phyloP scores from a whole-genome alignment of 139 green algal genomes.

The Pleodorina starrii region DNA sequence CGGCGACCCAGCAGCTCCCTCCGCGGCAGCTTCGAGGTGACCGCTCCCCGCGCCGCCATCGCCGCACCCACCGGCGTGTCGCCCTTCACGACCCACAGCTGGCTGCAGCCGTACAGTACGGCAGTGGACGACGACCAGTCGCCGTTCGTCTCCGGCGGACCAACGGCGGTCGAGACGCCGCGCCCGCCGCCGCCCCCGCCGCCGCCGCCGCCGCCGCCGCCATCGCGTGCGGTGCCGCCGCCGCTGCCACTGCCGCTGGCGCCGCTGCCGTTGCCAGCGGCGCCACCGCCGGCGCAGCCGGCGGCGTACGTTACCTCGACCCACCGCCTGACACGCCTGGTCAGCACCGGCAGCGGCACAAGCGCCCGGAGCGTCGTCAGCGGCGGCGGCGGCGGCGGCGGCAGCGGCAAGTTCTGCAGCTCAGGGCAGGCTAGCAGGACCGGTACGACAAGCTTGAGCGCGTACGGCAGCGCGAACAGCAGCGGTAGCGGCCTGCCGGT shows the following conservation, averaged over 20 bases:
- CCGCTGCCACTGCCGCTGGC: neutral
- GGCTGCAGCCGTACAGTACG: neutral
- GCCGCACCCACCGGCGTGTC: no score
- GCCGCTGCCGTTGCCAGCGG: neutral
- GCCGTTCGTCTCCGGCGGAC: neutral
- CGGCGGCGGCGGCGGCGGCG: neutral
- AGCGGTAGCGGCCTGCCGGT: neutral
- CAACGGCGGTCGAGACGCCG: neutral
- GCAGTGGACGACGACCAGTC: neutral
- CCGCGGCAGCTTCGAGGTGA: neutral
- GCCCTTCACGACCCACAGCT: constrained; percentile 4
- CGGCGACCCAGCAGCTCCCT: neutral
- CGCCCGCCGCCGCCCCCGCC: neutral
- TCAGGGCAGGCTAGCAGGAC: neutral
- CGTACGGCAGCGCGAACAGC: neutral
- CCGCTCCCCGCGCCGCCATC: neutral
- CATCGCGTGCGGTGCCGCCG: neutral
- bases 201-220: neutral
- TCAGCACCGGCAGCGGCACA: neutral
- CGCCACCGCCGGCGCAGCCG: neutral
- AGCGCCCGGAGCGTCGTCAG: neutral
- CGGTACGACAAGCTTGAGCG: neutral
- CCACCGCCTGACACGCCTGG: neutral
- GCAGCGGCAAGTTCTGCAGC: constrained; percentile 1
- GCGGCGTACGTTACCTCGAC: neutral